Conservation (phyloP, 2,329 filamentous ascomycete genomes). For the Diaporthe citri region DNA sequence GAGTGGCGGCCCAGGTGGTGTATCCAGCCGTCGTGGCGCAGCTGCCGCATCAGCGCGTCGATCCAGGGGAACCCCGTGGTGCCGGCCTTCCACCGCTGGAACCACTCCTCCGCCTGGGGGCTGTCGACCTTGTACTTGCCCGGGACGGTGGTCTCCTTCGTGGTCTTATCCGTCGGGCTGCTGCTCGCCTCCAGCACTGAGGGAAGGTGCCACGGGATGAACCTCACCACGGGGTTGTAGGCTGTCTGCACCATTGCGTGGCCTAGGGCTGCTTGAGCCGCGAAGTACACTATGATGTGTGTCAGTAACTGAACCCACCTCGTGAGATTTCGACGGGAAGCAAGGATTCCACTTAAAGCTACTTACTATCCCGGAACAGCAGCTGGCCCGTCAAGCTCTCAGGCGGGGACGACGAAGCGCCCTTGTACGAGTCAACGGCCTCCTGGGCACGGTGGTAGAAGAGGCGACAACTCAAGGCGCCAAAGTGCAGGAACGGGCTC, state of each 20-base stretch:
- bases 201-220: constrained; percentile 83
- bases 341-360: neutral
- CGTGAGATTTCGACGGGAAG: too few species aligned
- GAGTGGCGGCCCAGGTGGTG: constrained; percentile 83
- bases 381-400: constrained; percentile 80
- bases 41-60: constrained; percentile 83
- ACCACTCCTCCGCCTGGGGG: constrained; percentile 72
- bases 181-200: constrained; percentile 60
- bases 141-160: constrained; percentile 43
- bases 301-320: neutral
- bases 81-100: constrained; percentile 77
- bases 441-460: constrained; percentile 81
- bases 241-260: constrained; percentile 73
- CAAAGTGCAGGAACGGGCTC: constrained; percentile 81
- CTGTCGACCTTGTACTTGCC: constrained; percentile 75
- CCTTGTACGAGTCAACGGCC: constrained; percentile 68
- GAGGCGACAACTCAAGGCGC: constrained; percentile 75
- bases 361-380: constrained; percentile 76
- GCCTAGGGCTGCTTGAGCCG: constrained; percentile 77
- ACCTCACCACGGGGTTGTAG: constrained; percentile 76
- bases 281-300: constrained; percentile 73
- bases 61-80: constrained; percentile 84
- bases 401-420: constrained; percentile 71
- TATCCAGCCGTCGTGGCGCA: constrained; percentile 80
- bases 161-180: constrained; percentile 59